Conservation (phyloP, 257 asterid genomes). For the Leonotis leonurus region DNA sequence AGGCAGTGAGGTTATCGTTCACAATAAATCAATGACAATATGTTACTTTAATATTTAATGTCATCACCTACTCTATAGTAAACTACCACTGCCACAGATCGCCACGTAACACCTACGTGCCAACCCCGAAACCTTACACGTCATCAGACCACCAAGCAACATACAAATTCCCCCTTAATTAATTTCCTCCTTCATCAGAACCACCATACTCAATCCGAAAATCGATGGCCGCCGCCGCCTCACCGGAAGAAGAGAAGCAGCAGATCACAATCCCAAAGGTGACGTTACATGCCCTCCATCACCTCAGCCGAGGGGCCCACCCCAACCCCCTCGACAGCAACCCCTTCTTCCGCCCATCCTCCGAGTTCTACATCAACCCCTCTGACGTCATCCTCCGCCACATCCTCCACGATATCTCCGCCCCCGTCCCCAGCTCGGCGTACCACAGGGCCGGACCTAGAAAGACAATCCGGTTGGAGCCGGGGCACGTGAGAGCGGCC, state of each 20-base stretch:
- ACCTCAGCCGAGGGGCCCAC: conserved; percentile 43
- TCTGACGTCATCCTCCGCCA: conserved; percentile 61
- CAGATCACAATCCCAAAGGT: conserved; percentile 20
- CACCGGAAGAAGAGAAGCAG: background rate
- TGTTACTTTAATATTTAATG: too few species aligned
- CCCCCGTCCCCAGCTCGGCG: conserved; percentile 24
- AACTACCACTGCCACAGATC: background rate
- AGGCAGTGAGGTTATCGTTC: too few species aligned
- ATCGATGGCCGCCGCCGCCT: background rate
- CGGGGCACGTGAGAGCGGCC: conserved; percentile 45
- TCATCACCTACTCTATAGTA: too few species aligned
- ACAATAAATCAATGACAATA: too few species aligned
- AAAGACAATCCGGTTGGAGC: conserved; percentile 37
- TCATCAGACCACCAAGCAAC: background rate
- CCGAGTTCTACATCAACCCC: conserved; percentile 57
- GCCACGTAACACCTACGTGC: background rate
- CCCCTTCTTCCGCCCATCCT: conserved; percentile 47
- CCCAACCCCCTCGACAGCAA: conserved; percentile 50
- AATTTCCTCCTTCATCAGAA: too few species aligned
- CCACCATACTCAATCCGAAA: background rate
- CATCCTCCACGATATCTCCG: conserved; percentile 43
- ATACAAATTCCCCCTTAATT: background rate
- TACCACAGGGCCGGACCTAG: conserved; percentile 82
- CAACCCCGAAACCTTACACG: conserved; percentile 1
- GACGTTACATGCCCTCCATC: conserved; percentile 34